Base-by-base conservation (phyloP, 176 grass and related monocot genomes). In the Phoenix roebelenii region DNA sequence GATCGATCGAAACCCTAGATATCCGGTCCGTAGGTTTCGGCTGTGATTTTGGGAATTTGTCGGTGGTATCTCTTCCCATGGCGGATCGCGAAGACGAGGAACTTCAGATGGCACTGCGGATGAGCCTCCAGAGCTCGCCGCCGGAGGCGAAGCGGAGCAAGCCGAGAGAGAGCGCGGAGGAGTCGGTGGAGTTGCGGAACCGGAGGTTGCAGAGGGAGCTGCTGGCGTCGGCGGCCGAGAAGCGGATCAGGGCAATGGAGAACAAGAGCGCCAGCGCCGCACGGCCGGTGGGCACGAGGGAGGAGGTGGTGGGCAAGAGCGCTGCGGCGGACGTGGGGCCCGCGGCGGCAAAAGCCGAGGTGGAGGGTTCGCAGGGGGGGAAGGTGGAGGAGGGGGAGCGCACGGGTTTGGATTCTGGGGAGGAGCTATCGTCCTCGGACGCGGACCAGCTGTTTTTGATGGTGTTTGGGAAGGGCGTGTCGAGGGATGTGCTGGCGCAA, bases 111-210 rank as follows among this genome's bases (percentile, higher is more conserved):
- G 84, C 87, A 48, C 84, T 97, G 51, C 77, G 66, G 50, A 97
- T 97, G 92, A 97, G 87, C 77, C 92, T 97, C 7, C 92, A 91
- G 65, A 72, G 87, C 10, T 82, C 83, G 53, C 81, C 73, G 50
- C 82, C 86, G 14, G 92, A 90, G 69, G 78, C 92, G 58, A 97
- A 97, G 83, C 84, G 92, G 22, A 91, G 87, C 62, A 97, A 91
- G 61, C 84, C 81, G 55, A 19, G 52, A 5, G 77, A 80, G 48
- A 59, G 71, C 19, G 67, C 64, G 5, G 72, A 66, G 20, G 90
- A 89, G 79, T 76, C 82, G 39, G 66, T 76, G 25, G 92, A 97
- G 57, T 66, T 81, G 14, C 77, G 64, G 78, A 70, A 63, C 16
- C 83, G 87, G 53, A 77, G 84, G 51, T 58, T 75, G 49, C 92